Evolutionary conservation across 2,329 filamentous ascomycete species (phyloP), one percentile per base, ranked within the genome.

Genomic region (Diaporthe batatas): DNA sequence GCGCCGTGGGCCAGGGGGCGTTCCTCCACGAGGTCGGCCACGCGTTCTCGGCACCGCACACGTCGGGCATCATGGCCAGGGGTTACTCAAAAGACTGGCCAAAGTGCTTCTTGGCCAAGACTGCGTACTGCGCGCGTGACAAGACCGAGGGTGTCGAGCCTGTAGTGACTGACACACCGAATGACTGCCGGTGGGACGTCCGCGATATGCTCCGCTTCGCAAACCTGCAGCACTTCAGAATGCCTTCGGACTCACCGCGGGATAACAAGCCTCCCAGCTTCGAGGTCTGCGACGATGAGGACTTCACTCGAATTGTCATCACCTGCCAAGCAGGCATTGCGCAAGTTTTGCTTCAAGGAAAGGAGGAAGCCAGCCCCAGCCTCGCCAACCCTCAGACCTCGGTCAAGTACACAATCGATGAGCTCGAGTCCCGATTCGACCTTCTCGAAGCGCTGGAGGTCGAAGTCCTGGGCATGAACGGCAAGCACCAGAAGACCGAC

Each of bases 21-120:
- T 92, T 94, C 80, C 81, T 94, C 36, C 92, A 93, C 77, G 91
- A 94, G 80, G 90, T 91, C 1, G 91, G 92, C 1, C 91, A 93
- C 80, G 83, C 93, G 18, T 91, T 94, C 75, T 91, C 91, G 36
- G 92, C 91, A 76, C 90, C 90, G 8, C 90, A 93, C 77, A 91
- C 92, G 75, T 90, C 84, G 2, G 91, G 91, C 3, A 87, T 93
- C 75, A 94, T 94, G 92, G 78, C 74, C 21, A 77, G 83, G 53
- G 83, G 83, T 0, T 85, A 84, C 74, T 79, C 81, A 10, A 78
- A 80, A 8, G 77, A 83, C 68, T 87, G 85, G 86, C 79, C 81
- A 0, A 81, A 81, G 68, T 81, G 81, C 72, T 86, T 87, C 68
- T 72, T 87, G 1, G 72, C 80, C 1, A 76, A 76, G 32, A 81